These are phyloP conservation scores for Scheffersomyces spartinae DNA, from an alignment of 805 yeast genomes.

Conservation along the genomic window DNA sequence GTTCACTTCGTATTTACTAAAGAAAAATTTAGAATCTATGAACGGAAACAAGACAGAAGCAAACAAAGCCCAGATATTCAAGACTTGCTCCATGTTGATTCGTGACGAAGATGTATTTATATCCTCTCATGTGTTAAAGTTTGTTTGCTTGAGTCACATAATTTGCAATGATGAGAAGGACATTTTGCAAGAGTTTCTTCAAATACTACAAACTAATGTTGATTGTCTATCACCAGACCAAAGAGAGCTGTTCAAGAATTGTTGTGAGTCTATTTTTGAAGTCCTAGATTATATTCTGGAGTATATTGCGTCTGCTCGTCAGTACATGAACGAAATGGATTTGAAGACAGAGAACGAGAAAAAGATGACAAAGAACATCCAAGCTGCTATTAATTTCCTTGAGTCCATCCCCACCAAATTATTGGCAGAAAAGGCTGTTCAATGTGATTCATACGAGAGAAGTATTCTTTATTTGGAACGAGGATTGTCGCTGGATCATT, in stretches of 20 bases:
- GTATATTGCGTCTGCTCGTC: conserved; percentile 44
- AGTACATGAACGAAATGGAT: conserved; percentile 15
- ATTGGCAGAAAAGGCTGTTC: conserved; percentile 69
- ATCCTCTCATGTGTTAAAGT: conserved; percentile 66
- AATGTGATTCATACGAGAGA: conserved; percentile 77
- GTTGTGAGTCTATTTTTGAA: conserved; percentile 65
- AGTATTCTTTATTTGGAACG: conserved; percentile 81
- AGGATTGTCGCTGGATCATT: conserved; percentile 36
- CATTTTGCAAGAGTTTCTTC: conserved; percentile 47
- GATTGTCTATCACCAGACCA: conserved; percentile 37
- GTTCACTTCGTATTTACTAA: conserved; percentile 57
- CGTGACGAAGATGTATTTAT: conserved; percentile 61
- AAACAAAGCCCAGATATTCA: too few species aligned
- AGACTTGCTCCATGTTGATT: conserved; percentile 51
- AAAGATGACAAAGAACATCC: conserved; percentile 15
- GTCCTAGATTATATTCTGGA: conserved; percentile 75
- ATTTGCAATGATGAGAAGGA: conserved; percentile 32
- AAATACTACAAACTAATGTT: conserved; percentile 40
- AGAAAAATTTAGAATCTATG: too few species aligned
- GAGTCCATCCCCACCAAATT: conserved; percentile 50
- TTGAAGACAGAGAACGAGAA: conserved; percentile 2
- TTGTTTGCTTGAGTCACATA: conserved; percentile 55
- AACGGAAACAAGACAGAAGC: too few species aligned
- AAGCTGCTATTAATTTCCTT: conserved; percentile 35
- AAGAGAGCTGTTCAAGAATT: conserved; percentile 45